phyloP scores from a whole-genome alignment of 1,139 yeast genomes.

The Blastobotrys aristatus region DNA sequence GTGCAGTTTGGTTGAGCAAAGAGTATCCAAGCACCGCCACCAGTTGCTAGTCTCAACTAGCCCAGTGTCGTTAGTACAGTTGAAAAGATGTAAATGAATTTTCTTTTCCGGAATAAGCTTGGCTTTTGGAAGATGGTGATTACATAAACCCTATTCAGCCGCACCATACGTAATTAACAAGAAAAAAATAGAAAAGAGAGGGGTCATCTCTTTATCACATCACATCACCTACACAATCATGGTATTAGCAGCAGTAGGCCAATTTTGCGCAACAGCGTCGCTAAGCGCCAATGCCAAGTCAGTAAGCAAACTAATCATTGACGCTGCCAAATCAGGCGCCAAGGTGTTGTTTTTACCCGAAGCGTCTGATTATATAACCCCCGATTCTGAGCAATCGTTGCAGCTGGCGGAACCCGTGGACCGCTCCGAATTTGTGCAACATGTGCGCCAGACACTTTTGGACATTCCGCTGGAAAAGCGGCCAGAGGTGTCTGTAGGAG shows the following conservation, averaged over 20 bases:
- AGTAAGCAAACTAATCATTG: conserved; percentile 53
- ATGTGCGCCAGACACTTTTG: conserved; percentile 46
- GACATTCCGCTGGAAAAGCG: conserved; percentile 31
- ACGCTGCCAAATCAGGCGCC: conserved; percentile 57
- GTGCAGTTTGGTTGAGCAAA: no score
- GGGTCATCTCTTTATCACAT: background rate
- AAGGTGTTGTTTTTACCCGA: conserved; percentile 80
- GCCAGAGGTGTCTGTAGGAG: conserved; percentile 59
- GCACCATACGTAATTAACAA: no score
- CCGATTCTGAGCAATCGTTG: conserved; percentile 60
- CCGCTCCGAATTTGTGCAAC: conserved; percentile 45
- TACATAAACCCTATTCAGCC: no score
- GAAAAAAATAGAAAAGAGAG: background rate
- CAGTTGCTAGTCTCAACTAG: no score
- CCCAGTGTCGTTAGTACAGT: no score
- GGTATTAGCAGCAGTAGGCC: conserved; percentile 73
- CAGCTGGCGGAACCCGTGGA: conserved; percentile 50
- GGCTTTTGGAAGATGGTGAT: no score
- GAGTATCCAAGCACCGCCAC: no score
- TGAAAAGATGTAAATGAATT: no score
- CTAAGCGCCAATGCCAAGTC: conserved; percentile 53
- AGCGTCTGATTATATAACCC: conserved; percentile 83
- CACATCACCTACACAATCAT: background rate
- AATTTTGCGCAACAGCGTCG: conserved; percentile 69
- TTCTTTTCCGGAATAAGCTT: no score